Evolutionary conservation across 257 asterid species (phyloP).

Genomic region (Nicotiana obtusifolia): DNA sequence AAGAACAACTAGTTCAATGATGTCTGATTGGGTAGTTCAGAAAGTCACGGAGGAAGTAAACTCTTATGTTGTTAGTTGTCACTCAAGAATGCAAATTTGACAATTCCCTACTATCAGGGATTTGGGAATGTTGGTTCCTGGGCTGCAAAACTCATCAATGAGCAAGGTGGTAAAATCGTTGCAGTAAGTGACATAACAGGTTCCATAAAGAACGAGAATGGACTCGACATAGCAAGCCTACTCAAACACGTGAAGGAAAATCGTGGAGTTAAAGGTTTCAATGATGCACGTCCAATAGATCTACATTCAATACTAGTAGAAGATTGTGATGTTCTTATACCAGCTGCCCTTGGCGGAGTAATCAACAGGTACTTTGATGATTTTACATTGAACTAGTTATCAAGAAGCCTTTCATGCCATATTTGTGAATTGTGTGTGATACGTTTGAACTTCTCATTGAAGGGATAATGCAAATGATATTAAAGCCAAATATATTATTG

Average conservation of each 20-base stretch:
- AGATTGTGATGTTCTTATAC: conserved; percentile 83
- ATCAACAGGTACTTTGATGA: conserved; percentile 45
- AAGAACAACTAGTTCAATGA: too few species aligned
- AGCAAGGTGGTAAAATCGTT: conserved; percentile 49
- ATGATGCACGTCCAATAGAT: conserved; percentile 51
- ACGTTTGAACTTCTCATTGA: not conserved
- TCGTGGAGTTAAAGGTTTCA: conserved; percentile 66
- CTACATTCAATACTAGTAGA: conserved; percentile 49
- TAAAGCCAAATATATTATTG: conserved; percentile 59
- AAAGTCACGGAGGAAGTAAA: too few species aligned
- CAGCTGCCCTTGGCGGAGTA: conserved; percentile 93
- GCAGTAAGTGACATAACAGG: conserved; percentile 64
- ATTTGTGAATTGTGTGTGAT: too few species aligned
- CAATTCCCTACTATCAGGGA: conserved; percentile 27
- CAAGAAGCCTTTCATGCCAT: not conserved
- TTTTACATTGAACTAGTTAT: not conserved
- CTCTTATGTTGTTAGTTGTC: not conserved
- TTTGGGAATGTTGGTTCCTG: conserved; percentile 68
- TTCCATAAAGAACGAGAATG: conserved; percentile 53
- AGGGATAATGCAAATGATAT: conserved; percentile 76
- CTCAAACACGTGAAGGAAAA: conserved; percentile 44
- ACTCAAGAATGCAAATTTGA: not conserved
- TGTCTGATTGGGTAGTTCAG: too few species aligned
- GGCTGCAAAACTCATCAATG: conserved; percentile 55
- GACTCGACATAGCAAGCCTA: conserved; percentile 52